Evolutionary conservation across 345 rosid genomes (phyloP).

Genomic region (Nasturtium officinale): DNA sequence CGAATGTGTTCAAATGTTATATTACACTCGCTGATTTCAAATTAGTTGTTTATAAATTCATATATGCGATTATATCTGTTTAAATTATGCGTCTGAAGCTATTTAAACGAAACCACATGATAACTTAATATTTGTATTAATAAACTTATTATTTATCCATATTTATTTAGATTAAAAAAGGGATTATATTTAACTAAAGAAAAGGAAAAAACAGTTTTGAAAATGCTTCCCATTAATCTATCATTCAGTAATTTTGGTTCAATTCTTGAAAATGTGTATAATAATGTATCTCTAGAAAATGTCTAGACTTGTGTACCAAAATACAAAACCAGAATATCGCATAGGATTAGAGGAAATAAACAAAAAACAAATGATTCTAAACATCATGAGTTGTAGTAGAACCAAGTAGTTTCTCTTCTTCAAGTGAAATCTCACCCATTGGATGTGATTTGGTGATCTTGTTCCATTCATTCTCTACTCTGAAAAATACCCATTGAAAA

Average conservation of each 20-base stretch:
- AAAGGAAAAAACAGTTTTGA: too few relatives aligned
- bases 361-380: conserved; percentile 44
- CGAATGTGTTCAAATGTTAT: too few relatives aligned
- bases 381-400: conserved; percentile 63
- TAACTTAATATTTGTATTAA: too few relatives aligned
- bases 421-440: conserved; percentile 55
- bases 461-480: conserved; percentile 98
- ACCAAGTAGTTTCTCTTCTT: conserved; percentile 70
- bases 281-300: conserved; percentile 2
- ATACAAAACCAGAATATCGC: conserved; percentile 3
- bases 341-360: conserved; percentile 30
- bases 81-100: too few relatives aligned
- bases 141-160: too few relatives aligned
- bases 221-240: background rate
- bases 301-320: background rate
- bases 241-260: conserved; percentile 11
- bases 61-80: too few relatives aligned
- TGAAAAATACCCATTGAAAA: conserved; percentile 92
- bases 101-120: too few relatives aligned
- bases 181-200: too few relatives aligned
- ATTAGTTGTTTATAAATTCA: too few relatives aligned
- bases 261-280: conserved; percentile 18
- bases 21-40: too few relatives aligned
- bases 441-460: conserved; percentile 78
- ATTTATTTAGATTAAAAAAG: too few relatives aligned